These are phyloP conservation scores for Acacia pycnantha DNA, from an alignment of 331 rosid genomes.

Conservation along the genomic window DNA sequence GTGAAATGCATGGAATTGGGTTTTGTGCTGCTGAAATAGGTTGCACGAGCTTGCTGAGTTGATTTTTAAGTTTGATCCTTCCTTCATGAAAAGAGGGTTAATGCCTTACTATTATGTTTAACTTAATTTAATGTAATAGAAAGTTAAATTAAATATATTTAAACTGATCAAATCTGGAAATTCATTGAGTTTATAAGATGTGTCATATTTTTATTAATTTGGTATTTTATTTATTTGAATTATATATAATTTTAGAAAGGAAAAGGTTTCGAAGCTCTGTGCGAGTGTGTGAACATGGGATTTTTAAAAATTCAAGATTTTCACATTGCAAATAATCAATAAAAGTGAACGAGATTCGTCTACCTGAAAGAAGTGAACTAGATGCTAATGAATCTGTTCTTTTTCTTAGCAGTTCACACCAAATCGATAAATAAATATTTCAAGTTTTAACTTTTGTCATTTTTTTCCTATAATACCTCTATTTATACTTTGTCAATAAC, in stretches of 20 bases:
- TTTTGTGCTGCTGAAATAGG: neutral
- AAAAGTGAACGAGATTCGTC: too few species aligned
- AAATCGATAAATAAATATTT: too few species aligned
- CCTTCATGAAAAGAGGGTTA: neutral
- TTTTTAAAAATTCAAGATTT: too few species aligned
- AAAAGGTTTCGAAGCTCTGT: neutral
- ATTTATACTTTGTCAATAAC: too few species aligned
- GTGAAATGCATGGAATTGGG: neutral
- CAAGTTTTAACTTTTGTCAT: too few species aligned
- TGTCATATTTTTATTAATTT: neutral
- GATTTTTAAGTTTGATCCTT: neutral
- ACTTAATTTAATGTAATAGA: neutral
- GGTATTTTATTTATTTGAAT: neutral
- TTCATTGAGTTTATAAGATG: neutral
- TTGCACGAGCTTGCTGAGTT: neutral
- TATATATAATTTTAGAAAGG: neutral
- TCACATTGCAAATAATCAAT: neutral
- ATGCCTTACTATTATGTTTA: neutral
- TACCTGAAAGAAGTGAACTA: too few species aligned
- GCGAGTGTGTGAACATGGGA: neutral
- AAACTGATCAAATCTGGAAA: neutral
- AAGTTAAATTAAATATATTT: neutral
- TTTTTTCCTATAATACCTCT: too few species aligned
- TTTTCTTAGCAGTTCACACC: neutral
- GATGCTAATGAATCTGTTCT: neutral